These are phyloP conservation scores for Microcos paniculata DNA, from an alignment of 345 rosid genomes.

Conservation along the genomic window DNA sequence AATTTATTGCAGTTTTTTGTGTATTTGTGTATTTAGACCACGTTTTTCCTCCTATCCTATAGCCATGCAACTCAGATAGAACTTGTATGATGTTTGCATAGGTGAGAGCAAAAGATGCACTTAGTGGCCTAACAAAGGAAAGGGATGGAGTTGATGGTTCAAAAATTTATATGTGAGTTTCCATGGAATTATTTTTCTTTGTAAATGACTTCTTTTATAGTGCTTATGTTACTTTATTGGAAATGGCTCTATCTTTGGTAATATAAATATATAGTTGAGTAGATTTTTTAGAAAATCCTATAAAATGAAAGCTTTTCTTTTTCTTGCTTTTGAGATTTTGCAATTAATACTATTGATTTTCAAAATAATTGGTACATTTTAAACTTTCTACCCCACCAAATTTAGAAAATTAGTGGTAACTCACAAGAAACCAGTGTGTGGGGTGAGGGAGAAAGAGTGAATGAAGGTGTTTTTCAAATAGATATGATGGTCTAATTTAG, in stretches of 20 bases:
- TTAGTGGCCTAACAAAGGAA: constrained; percentile 61
- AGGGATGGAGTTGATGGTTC: constrained; percentile 84
- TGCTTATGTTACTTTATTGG: constrained; percentile 5
- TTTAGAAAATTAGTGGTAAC: background rate
- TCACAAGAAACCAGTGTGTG: background rate
- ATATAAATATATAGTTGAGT: background rate
- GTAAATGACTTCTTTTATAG: background rate
- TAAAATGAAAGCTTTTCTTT: background rate
- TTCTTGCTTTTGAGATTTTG: background rate
- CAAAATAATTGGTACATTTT: background rate
- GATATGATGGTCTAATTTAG: background rate
- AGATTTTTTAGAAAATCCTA: background rate
- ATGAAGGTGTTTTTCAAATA: background rate
- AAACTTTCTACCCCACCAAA: background rate
- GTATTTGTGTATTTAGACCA: background rate
- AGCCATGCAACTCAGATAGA: background rate
- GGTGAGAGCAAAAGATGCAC: constrained; percentile 75
- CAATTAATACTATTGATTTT: background rate
- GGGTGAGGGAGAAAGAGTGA: background rate
- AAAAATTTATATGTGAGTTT: constrained; percentile 70
- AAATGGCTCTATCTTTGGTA: background rate
- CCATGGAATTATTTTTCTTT: constrained; percentile 1
- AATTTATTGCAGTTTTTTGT: background rate
- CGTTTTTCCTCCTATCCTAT: background rate
- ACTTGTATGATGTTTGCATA: constrained; percentile 28